Evolutionary conservation across 2,329 filamentous ascomycete species (phyloP).

Genomic region (Claviceps spartinae): DNA sequence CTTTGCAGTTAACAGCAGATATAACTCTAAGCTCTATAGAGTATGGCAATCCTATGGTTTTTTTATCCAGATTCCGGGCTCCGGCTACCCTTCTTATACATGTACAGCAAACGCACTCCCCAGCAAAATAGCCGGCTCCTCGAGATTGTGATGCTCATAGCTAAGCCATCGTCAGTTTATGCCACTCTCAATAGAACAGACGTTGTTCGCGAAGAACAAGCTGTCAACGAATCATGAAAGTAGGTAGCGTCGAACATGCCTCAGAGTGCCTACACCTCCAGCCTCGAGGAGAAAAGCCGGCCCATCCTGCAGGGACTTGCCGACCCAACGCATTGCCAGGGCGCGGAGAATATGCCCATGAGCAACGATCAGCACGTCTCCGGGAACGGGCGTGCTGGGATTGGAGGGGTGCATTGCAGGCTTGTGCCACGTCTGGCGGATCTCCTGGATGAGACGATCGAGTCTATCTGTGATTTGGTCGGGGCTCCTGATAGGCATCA

Average conservation of each 20-base stretch:
- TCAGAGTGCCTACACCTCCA: conserved; percentile 70
- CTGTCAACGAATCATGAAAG: no score
- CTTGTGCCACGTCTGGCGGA: conserved; percentile 52
- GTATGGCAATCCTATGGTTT: no score
- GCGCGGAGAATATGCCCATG: conserved; percentile 83
- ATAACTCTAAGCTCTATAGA: no score
- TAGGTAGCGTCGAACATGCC: conserved; percentile 26
- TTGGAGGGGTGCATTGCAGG: conserved; percentile 43
- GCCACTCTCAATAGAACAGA: no score
- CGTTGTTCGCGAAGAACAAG: no score
- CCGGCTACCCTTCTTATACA: conserved; percentile 12
- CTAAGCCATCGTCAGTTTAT: conserved; percentile 22
- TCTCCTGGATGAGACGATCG: conserved; percentile 63
- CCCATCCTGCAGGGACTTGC: conserved; percentile 58
- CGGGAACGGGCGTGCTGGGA: conserved; percentile 15
- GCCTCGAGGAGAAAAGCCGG: conserved; percentile 76
- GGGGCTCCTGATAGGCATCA: conserved; percentile 39
- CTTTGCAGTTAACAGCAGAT: no score
- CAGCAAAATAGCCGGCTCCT: conserved; percentile 68
- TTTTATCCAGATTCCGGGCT: no score
- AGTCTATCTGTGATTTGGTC: conserved; percentile 58
- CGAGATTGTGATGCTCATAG: conserved; percentile 66
- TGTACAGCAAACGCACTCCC: conserved; percentile 55
- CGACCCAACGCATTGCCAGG: conserved; percentile 77
- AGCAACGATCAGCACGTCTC: conserved; percentile 52